A percentile compares a stretch with the other conserved stretches of the same genome.
phyloP scores from a whole-genome alignment of 306 rosid genomes.

The Dryas drummondii region DNA sequence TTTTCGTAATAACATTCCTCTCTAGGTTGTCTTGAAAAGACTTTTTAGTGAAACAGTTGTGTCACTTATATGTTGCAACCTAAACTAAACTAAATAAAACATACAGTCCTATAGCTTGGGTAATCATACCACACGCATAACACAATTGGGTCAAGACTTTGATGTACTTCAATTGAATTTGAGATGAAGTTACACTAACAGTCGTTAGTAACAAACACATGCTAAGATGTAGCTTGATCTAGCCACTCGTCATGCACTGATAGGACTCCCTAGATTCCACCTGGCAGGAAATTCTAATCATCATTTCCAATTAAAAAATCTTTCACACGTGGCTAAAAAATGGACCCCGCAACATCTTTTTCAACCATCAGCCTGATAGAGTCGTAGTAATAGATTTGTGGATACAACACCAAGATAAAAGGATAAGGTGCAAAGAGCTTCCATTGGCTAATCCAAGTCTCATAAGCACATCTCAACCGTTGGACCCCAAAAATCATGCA shows the following conservation, averaged over 20 bases:
- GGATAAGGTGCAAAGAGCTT: constrained; percentile 58
- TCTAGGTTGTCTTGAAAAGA: too few relatives aligned
- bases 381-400: constrained; percentile 46
- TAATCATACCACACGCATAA: too few relatives aligned
- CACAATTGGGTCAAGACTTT: too few relatives aligned
- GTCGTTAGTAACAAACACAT: too few relatives aligned
- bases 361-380: constrained; percentile 45
- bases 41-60: too few relatives aligned
- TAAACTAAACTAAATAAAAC: too few relatives aligned
- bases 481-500: constrained; percentile 40
- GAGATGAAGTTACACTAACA: not conserved
- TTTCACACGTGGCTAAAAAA: constrained; percentile 16
- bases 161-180: not conserved
- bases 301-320: constrained; percentile 20
- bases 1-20: too few relatives aligned
- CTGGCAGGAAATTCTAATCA: constrained; percentile 25
- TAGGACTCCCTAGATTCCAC: constrained; percentile 39
- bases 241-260: constrained; percentile 43
- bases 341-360: constrained; percentile 50
- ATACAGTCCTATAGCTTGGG: too few relatives aligned
- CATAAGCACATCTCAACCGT: constrained; percentile 35
- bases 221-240: constrained; percentile 1
- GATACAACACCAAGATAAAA: constrained; percentile 62
- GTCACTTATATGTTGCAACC: too few relatives aligned
- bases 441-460: constrained; percentile 39